Percentiles rank a stretch among this genome's conserved stretches.
Evolutionary conservation across 2,329 filamentous ascomycete species (phyloP).

Genomic region (Ceratocystis huliohia): DNA sequence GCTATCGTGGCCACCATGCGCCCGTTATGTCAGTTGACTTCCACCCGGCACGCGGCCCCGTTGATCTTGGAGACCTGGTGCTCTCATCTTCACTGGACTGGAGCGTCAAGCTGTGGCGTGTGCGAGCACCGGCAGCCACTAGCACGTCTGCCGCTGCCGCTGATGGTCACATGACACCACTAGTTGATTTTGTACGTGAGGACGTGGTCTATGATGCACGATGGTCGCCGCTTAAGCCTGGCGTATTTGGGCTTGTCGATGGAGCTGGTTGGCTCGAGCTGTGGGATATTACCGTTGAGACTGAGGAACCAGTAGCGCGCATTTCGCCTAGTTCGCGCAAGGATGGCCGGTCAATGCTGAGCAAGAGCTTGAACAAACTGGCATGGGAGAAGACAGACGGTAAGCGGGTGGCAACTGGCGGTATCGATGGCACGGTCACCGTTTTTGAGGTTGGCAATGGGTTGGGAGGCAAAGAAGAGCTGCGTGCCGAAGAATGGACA

Average conservation of each 20-base stretch:
- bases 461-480: constrained; percentile 69
- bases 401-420: constrained; percentile 74
- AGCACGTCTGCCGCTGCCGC: constrained; percentile 40
- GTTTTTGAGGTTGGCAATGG: constrained; percentile 83
- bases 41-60: constrained; percentile 79
- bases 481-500: constrained; percentile 82
- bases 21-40: constrained; percentile 95
- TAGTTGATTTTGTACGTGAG: constrained; percentile 84
- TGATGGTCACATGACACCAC: constrained; percentile 50
- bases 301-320: constrained; percentile 77
- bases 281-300: constrained; percentile 88
- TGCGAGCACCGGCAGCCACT: constrained; percentile 65
- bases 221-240: constrained; percentile 89
- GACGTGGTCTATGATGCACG: constrained; percentile 93
- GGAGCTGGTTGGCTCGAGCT: constrained; percentile 84
- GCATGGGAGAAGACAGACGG: constrained; percentile 90
- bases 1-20: constrained; percentile 80
- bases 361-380: constrained; percentile 82
- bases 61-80: constrained; percentile 88
- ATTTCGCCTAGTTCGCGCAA: constrained; percentile 58
- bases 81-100: constrained; percentile 89
- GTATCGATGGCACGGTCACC: constrained; percentile 78
- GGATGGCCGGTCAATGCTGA: constrained; percentile 55
- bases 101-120: constrained; percentile 95
- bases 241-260: constrained; percentile 88